Evolutionary conservation across 495 filamentous ascomycete genomes (phyloP).

Genomic region (Penicillium canariense): DNA sequence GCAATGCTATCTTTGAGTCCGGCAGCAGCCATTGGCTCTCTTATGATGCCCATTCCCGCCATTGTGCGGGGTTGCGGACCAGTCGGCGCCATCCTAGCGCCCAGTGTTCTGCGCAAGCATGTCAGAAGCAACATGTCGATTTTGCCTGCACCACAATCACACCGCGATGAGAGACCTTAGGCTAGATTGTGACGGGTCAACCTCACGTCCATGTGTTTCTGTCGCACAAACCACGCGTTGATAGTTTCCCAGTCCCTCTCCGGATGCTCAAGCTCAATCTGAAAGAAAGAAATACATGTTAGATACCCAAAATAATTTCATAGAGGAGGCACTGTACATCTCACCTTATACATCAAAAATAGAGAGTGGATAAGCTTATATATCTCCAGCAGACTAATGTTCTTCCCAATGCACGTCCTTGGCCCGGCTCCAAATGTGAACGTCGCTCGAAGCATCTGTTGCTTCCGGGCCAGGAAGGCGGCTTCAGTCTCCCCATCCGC

Average conservation of each 20-base stretch:
- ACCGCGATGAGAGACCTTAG: neutral
- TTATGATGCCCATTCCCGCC: neutral
- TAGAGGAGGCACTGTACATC: neutral
- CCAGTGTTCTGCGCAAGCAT: neutral
- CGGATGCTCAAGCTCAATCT: conserved; percentile 30
- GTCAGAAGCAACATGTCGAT: neutral
- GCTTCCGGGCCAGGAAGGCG: conserved; percentile 23
- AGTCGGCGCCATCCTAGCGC: neutral
- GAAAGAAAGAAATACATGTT: neutral
- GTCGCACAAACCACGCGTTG: conserved; percentile 36
- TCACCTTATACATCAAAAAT: conserved; percentile 60
- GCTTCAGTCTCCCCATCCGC: conserved; percentile 40
- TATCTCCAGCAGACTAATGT: conserved; percentile 73
- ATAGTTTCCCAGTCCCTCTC: conserved; percentile 27
- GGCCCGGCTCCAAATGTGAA: conserved; percentile 60
- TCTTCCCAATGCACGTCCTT: conserved; percentile 67
- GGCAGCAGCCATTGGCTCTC: neutral
- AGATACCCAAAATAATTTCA: neutral
- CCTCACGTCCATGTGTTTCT: conserved; percentile 23
- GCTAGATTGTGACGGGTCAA: neutral
- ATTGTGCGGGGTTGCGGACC: neutral
- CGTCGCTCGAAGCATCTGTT: conserved; percentile 22
- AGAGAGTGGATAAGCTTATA: conserved; percentile 75
- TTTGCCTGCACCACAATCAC: neutral
- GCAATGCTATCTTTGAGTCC: neutral